Conservation (phyloP, 139 green algal genomes). For the Micractinium conductrix region DNA sequence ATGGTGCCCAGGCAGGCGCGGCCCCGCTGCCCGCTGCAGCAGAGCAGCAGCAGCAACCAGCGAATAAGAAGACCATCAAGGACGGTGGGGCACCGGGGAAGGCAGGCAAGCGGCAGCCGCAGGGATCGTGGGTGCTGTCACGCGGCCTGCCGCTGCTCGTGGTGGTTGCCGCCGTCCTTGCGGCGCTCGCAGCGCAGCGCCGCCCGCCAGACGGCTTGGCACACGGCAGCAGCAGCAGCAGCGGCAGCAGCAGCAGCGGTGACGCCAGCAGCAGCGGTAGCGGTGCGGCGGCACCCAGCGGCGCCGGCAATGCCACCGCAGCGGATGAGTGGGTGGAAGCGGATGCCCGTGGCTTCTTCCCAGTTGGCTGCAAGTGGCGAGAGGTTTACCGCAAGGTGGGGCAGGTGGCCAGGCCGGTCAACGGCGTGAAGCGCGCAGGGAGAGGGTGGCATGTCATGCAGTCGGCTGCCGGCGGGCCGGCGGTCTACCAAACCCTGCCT, state of each 20-base stretch:
- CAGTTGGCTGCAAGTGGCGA: slow-evolving; percentile 75
- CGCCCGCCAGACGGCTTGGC: not conserved
- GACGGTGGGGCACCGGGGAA: not conserved
- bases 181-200: not conserved
- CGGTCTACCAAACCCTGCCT: too few species aligned
- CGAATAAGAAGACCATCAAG: not conserved
- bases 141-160: not conserved
- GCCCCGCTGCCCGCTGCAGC: not conserved
- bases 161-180: slow-evolving; percentile 2
- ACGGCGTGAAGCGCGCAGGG: too few species aligned
- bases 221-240: not conserved
- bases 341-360: slow-evolving; percentile 63
- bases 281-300: not conserved
- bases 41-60: not conserved
- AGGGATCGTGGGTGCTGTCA: not conserved
- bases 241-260: not conserved
- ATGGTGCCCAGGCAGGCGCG: not conserved
- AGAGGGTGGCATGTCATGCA: too few species aligned
- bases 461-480: too few species aligned
- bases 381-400: slow-evolving; percentile 39
- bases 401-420: too few species aligned
- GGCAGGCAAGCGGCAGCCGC: not conserved
- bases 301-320: not conserved
- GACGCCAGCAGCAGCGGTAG: not conserved
- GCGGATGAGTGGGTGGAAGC: not conserved